These are phyloP conservation scores for Waitea zeae DNA, from an alignment of 1,284 basidiomycete genomes.

Conservation along the genomic window DNA sequence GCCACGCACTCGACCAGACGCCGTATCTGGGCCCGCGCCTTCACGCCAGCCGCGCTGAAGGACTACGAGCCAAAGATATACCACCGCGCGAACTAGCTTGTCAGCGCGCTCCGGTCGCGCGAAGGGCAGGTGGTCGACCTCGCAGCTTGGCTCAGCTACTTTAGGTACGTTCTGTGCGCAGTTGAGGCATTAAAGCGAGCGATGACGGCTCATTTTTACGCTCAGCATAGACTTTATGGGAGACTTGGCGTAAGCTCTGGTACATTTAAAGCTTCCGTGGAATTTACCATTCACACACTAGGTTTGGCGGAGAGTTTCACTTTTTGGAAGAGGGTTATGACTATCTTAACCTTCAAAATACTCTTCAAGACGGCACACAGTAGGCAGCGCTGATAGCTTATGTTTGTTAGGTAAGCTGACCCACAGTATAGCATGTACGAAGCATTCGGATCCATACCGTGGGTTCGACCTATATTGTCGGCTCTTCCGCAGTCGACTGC, in stretches of 20 bases:
- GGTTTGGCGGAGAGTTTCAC: no score
- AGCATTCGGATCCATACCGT: neutral
- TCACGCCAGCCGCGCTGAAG: slow-evolving; percentile 6
- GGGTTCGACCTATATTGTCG: neutral
- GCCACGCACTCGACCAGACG: slow-evolving; percentile 26
- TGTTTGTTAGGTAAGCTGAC: neutral
- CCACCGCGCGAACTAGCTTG: slow-evolving; percentile 1
- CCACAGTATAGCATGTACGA: neutral
- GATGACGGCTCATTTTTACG: no score
- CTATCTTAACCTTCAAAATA: no score
- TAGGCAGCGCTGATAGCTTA: no score
- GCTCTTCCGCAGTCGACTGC: neutral
- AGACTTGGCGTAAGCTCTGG: slow-evolving; percentile 32
- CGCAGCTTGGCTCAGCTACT: slow-evolving; percentile 8
- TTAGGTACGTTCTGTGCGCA: neutral
- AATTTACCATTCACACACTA: neutral
- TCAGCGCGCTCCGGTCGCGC: slow-evolving; percentile 1
- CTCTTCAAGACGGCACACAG: no score
- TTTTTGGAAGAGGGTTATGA: no score
- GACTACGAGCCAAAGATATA: slow-evolving; percentile 6
- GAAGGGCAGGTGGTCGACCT: slow-evolving; percentile 4
- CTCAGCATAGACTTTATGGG: slow-evolving; percentile 44
- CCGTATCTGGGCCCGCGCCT: slow-evolving; percentile 14
- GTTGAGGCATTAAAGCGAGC: no score
- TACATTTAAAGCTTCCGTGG: neutral